Percentiles rank a stretch among this genome's conserved stretches.
phyloP scores from a whole-genome alignment of 345 rosid species.

The Eutrema japonicum region DNA sequence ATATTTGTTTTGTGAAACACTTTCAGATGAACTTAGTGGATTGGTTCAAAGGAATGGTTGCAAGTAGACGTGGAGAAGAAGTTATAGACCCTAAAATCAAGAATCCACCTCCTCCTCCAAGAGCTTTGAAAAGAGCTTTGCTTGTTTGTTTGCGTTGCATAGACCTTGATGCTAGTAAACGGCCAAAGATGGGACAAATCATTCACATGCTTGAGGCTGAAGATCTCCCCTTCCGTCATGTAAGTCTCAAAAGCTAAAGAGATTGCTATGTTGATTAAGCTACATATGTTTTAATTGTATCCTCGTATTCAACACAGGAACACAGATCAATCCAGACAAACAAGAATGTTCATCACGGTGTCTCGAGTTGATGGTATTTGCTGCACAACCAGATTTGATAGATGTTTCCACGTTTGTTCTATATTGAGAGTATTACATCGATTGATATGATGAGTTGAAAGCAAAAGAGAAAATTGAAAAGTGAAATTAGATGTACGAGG shows the following conservation, averaged over 20 bases:
- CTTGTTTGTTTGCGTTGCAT: slow-evolving; percentile 91
- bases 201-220: slow-evolving; percentile 98
- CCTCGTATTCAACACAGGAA: slow-evolving; percentile 12
- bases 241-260: slow-evolving; percentile 46
- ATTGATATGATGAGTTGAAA: slow-evolving; percentile 4
- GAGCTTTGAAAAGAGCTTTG: slow-evolving; percentile 76
- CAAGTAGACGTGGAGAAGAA: slow-evolving; percentile 84
- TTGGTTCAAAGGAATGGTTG: slow-evolving; percentile 97
- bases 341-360: slow-evolving; percentile 28
- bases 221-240: slow-evolving; percentile 83
- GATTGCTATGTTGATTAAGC: neutral
- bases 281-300: neutral
- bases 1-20: neutral
- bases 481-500: slow-evolving; percentile 21
- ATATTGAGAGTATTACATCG: slow-evolving; percentile 19
- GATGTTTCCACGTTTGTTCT: slow-evolving; percentile 30
- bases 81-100: slow-evolving; percentile 76
- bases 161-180: slow-evolving; percentile 78
- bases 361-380: slow-evolving; percentile 19
- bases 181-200: slow-evolving; percentile 98
- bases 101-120: slow-evolving; percentile 57
- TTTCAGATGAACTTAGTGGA: slow-evolving; percentile 90
- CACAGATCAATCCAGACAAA: slow-evolving; percentile 42
- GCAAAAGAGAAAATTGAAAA: neutral
- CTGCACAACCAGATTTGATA: slow-evolving; percentile 24